Percentiles rank a stretch among this genome's conserved stretches.
Conservation (phyloP, 768 basidiomycete genomes). For the Tricholoma flavovirens region DNA sequence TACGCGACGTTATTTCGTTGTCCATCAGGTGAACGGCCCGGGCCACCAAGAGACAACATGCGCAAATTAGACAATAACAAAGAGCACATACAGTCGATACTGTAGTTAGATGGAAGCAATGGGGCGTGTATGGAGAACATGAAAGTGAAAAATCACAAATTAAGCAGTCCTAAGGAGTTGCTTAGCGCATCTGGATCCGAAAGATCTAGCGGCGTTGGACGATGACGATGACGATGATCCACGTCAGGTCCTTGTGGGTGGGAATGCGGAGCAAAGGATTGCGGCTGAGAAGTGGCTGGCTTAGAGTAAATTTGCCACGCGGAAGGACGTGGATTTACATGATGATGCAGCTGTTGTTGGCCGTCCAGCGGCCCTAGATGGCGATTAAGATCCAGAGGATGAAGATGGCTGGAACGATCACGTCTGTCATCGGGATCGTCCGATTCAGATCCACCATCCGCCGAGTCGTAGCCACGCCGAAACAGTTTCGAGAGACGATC, state of each 20-base stretch:
- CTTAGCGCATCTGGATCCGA: not conserved
- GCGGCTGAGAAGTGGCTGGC: not conserved
- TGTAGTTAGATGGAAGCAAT: too few species aligned
- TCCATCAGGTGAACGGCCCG: not conserved
- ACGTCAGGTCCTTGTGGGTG: not conserved
- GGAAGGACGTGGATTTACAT: not conserved
- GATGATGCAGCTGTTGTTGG: not conserved
- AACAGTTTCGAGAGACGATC: slow-evolving; percentile 12
- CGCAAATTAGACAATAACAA: too few species aligned
- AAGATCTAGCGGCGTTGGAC: not conserved
- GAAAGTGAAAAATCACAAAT: not conserved
- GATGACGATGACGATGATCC: not conserved
- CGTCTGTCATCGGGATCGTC: not conserved
- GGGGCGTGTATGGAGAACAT: too few species aligned
- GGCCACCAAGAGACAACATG: too few species aligned
- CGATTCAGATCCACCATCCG: not conserved
- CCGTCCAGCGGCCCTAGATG: not conserved
- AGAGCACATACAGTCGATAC: not conserved
- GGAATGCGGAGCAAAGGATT: not conserved
- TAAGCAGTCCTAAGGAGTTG: not conserved
- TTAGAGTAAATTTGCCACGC: not conserved
- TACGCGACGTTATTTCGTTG: not conserved
- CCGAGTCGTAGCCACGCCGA: not conserved
- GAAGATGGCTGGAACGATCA: not conserved
- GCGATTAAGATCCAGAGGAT: not conserved